phyloP scores from a whole-genome alignment of 306 rosid species.

The Psophocarpus tetragonolobus region DNA sequence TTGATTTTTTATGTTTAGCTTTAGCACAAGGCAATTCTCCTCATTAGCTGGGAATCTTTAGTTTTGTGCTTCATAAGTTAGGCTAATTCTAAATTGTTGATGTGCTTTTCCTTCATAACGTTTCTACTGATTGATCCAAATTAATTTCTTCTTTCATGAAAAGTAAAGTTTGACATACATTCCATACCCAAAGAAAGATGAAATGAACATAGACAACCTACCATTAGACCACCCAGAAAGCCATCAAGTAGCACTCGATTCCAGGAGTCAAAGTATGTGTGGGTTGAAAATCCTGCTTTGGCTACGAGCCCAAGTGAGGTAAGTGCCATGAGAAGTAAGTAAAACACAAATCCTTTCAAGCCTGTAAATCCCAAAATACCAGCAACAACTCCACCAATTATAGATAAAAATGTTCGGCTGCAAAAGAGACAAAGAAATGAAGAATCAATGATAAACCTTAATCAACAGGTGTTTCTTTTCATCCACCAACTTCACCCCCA shows the following conservation, averaged over 20 bases:
- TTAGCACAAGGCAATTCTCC: background rate
- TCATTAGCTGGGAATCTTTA: background rate
- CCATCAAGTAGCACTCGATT: constrained; percentile 60
- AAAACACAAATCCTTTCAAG: constrained; percentile 61
- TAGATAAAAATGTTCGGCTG: constrained; percentile 84
- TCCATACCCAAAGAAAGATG: constrained; percentile 26
- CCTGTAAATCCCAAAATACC: constrained; percentile 77
- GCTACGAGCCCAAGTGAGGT: constrained; percentile 58
- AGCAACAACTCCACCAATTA: constrained; percentile 80
- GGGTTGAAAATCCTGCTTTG: constrained; percentile 53
- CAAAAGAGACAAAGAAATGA: constrained; percentile 35
- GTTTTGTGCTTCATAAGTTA: background rate
- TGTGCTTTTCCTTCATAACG: background rate
- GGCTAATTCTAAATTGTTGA: background rate
- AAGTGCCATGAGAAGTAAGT: constrained; percentile 59
- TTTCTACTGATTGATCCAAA: constrained; percentile 5
- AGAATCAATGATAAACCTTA: constrained; percentile 9
- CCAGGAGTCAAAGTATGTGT: constrained; percentile 55
- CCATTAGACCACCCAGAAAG: constrained; percentile 62
- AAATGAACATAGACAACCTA: constrained; percentile 32
- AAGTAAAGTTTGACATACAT: constrained; percentile 10
- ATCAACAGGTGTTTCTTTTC: background rate
- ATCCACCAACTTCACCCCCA: background rate
- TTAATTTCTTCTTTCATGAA: background rate
- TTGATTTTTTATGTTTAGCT: background rate